Percentiles rank a stretch among this genome's conserved stretches.
Evolutionary conservation across 2,329 filamentous ascomycete species (phyloP).

Genomic region (Aspergillus latus): DNA sequence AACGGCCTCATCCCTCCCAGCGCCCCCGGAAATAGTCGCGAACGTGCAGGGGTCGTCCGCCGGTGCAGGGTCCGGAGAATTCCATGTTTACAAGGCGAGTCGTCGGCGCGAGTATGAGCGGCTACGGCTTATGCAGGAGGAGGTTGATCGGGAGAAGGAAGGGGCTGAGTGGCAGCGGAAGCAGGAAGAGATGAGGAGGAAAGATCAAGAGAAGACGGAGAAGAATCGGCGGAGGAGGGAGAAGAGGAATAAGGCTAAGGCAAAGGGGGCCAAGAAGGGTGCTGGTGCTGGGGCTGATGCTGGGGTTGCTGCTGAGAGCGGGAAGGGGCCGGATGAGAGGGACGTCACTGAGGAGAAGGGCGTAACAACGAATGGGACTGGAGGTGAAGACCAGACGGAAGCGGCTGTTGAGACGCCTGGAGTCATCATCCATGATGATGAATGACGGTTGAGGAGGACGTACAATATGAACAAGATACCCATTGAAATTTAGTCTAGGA

Average conservation of each 20-base stretch:
- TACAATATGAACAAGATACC: conserved; percentile 39
- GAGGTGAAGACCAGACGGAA: conserved; percentile 19
- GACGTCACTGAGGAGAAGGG: conserved; percentile 17
- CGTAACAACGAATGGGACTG: background rate
- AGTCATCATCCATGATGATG: conserved; percentile 79
- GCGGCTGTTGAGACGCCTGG: conserved; percentile 52
- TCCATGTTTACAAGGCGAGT: conserved; percentile 98
- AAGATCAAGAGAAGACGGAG: conserved; percentile 74
- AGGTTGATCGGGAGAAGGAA: conserved; percentile 70
- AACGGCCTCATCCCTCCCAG: conserved; percentile 47
- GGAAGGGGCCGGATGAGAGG: conserved; percentile 21
- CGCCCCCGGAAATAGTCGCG: conserved; percentile 86
- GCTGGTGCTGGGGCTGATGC: background rate
- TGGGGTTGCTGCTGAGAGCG: background rate
- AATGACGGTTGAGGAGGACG: conserved; percentile 32
- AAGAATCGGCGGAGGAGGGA: conserved; percentile 76
- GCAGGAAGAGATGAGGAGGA: conserved; percentile 59
- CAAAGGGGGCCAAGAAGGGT: conserved; percentile 55
- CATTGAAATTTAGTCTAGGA: conserved; percentile 40
- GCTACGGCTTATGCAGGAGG: conserved; percentile 82
- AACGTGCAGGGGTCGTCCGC: conserved; percentile 95
- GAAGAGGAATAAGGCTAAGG: conserved; percentile 66
- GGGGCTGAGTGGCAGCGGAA: conserved; percentile 65
- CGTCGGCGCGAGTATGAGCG: conserved; percentile 91
- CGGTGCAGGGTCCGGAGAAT: conserved; percentile 90